Percentiles rank a stretch among this genome's conserved stretches.
These are phyloP conservation scores for Hymenoscyphus linearis DNA, from an alignment of 2,329 filamentous ascomycete genomes.

Conservation along the genomic window DNA sequence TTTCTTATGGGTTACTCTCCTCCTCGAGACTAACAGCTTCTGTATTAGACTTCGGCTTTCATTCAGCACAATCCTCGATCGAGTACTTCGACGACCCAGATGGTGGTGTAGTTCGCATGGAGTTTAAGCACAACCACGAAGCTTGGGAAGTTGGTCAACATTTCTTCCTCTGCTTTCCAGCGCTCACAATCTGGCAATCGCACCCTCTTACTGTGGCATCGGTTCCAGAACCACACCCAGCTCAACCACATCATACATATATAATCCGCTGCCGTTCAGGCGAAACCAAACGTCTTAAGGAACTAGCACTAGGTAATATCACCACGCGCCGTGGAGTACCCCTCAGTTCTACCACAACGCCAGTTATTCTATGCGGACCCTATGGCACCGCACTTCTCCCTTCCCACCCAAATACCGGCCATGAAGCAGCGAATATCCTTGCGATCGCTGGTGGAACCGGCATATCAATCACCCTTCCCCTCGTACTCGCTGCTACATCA, in stretches of 20 bases:
- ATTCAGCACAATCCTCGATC: conserved; percentile 45
- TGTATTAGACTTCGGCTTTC: conserved; percentile 45
- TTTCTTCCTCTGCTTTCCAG: conserved; percentile 71
- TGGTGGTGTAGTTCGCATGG: conserved; percentile 61
- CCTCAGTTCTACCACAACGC: conserved; percentile 35
- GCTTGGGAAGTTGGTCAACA: conserved; percentile 62
- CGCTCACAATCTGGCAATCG: conserved; percentile 66
- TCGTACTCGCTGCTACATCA: conserved; percentile 41
- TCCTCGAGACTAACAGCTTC: conserved; percentile 11
- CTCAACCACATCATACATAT: conserved; percentile 47
- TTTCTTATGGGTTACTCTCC: not conserved
- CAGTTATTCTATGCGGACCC: conserved; percentile 56
- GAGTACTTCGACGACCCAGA: conserved; percentile 49
- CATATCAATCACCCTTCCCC: conserved; percentile 51
- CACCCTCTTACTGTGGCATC: conserved; percentile 75
- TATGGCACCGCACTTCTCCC: conserved; percentile 45
- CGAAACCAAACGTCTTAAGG: conserved; percentile 41
- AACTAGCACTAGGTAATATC: conserved; percentile 29
- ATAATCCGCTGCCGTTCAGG: conserved; percentile 53
- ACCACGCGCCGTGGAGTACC: not conserved
- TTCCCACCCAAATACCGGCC: conserved; percentile 20
- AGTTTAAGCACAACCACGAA: conserved; percentile 66
- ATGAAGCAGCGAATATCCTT: conserved; percentile 42
- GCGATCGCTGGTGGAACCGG: conserved; percentile 54
- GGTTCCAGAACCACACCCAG: conserved; percentile 49